Conservation (phyloP, 2,329 filamentous ascomycete genomes). For the Coniochaeta sp. region DNA sequence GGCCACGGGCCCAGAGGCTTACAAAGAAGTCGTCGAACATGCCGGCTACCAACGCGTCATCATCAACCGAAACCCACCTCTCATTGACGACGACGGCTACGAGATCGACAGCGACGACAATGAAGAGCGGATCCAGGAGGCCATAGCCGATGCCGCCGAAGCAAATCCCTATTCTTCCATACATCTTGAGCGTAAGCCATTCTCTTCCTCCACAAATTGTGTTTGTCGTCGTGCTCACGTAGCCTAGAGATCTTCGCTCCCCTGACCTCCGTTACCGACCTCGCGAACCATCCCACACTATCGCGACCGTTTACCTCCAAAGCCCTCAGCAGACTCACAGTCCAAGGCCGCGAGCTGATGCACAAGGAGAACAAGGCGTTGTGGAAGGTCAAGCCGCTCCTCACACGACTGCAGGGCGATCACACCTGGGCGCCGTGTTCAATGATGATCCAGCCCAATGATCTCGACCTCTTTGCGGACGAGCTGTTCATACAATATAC, state of each 20-base stretch:
- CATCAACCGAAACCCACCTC: slow-evolving; percentile 64
- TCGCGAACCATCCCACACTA: slow-evolving; percentile 66
- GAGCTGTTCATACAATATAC: slow-evolving; percentile 32
- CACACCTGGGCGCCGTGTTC: slow-evolving; percentile 59
- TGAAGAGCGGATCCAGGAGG: slow-evolving; percentile 53
- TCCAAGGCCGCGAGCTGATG: slow-evolving; percentile 62
- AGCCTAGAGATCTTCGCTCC: slow-evolving; percentile 63
- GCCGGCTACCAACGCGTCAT: slow-evolving; percentile 66
- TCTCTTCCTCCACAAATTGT: background rate
- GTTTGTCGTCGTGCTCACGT: background rate
- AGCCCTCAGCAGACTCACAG: slow-evolving; percentile 63
- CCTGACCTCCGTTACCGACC: slow-evolving; percentile 65
- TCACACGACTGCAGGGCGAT: slow-evolving; percentile 69
- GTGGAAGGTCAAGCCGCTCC: slow-evolving; percentile 67
- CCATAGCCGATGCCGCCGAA: slow-evolving; percentile 55
- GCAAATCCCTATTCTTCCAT: slow-evolving; percentile 69
- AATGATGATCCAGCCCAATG: slow-evolving; percentile 47
- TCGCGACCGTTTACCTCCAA: slow-evolving; percentile 68
- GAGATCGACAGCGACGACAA: slow-evolving; percentile 68
- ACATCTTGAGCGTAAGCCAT: slow-evolving; percentile 57
- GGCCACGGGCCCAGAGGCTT: slow-evolving; percentile 57
- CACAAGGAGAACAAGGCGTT: slow-evolving; percentile 67
- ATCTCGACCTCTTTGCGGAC: slow-evolving; percentile 47
- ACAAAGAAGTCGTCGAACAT: slow-evolving; percentile 68
- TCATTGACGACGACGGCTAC: slow-evolving; percentile 72